Percentiles rank a stretch among this genome's conserved stretches.
These are phyloP conservation scores for Elsinoe arachidis DNA, from an alignment of 2,329 filamentous ascomycete genomes.

Conservation along the genomic window DNA sequence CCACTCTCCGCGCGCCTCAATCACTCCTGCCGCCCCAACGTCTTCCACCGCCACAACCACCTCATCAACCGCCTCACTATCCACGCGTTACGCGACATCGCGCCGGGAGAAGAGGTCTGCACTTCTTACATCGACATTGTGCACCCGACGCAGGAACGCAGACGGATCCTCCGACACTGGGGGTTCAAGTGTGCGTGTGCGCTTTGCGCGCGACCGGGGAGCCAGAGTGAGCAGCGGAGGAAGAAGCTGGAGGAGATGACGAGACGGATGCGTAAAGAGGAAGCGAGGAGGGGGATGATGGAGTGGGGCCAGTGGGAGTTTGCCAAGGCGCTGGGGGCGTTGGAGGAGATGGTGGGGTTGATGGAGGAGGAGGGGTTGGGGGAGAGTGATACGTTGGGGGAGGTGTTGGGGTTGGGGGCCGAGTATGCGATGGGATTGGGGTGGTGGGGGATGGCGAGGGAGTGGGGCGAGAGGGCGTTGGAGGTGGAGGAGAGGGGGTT, in stretches of 20 bases:
- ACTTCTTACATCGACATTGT: slow-evolving; percentile 20
- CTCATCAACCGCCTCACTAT: slow-evolving; percentile 18
- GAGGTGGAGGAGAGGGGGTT: slow-evolving; percentile 24
- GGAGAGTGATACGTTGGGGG: slow-evolving; percentile 19
- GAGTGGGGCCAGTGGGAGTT: slow-evolving; percentile 13
- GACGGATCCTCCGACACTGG: slow-evolving; percentile 20
- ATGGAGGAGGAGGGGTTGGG: slow-evolving; percentile 19
- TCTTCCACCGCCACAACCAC: slow-evolving; percentile 17
- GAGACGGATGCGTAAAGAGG: slow-evolving; percentile 9
- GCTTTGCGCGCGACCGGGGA: slow-evolving; percentile 20
- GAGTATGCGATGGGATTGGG: slow-evolving; percentile 17
- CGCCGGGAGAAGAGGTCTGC: slow-evolving; percentile 23
- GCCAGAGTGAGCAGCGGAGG: slow-evolving; percentile 11
- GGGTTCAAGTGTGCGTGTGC: slow-evolving; percentile 24
- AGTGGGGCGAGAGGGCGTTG: slow-evolving; percentile 19
- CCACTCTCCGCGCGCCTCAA: slow-evolving; percentile 14
- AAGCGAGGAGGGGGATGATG: slow-evolving; percentile 9
- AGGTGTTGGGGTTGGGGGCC: slow-evolving; percentile 17
- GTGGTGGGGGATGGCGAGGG: slow-evolving; percentile 17
- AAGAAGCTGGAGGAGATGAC: slow-evolving; percentile 13
- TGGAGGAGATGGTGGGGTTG: slow-evolving; percentile 17
- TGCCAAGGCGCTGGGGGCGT: slow-evolving; percentile 10
- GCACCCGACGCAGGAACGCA: slow-evolving; percentile 13
- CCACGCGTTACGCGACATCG: slow-evolving; percentile 24
- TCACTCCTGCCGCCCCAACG: slow-evolving; percentile 16